These are phyloP conservation scores for Aspergillus fijiensis DNA, from an alignment of 2,329 filamentous ascomycete species.

Conservation along the genomic window DNA sequence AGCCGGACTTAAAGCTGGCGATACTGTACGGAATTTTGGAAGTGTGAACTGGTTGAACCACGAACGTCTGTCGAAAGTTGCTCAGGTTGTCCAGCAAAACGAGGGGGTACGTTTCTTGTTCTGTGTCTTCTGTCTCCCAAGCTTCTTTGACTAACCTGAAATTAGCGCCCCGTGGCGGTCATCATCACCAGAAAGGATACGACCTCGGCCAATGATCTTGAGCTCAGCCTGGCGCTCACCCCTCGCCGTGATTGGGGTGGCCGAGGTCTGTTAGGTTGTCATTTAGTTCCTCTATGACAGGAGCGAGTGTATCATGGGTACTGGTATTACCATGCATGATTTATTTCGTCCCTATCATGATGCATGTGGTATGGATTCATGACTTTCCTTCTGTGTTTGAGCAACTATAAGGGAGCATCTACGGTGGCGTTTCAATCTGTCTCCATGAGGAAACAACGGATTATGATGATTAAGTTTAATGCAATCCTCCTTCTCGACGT, in stretches of 20 bases:
- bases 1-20: slow-evolving; percentile 77
- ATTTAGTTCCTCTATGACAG: slow-evolving; percentile 73
- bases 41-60: slow-evolving; percentile 81
- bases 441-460: neutral
- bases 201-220: slow-evolving; percentile 46
- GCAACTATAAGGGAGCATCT: slow-evolving; percentile 4
- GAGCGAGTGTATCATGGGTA: neutral
- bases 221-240: slow-evolving; percentile 70
- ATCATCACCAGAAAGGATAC: slow-evolving; percentile 57
- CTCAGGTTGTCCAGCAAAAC: slow-evolving; percentile 84
- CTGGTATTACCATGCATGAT: neutral
- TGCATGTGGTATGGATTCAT: slow-evolving; percentile 22
- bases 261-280: slow-evolving; percentile 83
- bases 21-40: slow-evolving; percentile 82
- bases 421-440: slow-evolving; percentile 10
- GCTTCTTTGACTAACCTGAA: slow-evolving; percentile 1
- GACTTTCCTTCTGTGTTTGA: slow-evolving; percentile 11
- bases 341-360: slow-evolving; percentile 2
- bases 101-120: slow-evolving; percentile 67
- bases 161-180: slow-evolving; percentile 68
- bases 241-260: slow-evolving; percentile 86
- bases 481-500: neutral
- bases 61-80: slow-evolving; percentile 79
- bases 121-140: neutral
- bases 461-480: neutral